Evolutionary conservation across 225 moss, liverwort and hornwort genomes (phyloP), one percentile per base, ranked within the genome.

Genomic region (Straminergon stramineum): DNA sequence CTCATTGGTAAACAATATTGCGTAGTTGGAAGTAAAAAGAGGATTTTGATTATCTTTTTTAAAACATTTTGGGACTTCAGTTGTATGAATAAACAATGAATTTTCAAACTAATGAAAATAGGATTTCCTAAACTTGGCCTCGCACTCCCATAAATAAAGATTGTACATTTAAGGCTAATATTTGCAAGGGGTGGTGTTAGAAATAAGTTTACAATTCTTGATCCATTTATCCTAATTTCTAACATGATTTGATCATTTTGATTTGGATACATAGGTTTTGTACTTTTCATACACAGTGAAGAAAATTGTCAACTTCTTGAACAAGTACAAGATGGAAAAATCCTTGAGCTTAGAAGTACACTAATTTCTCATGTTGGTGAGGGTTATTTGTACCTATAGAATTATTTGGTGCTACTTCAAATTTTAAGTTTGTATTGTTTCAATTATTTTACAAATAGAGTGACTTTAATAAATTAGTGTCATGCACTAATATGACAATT

Each of bases 141-240:
- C 2, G 31, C 0, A 7, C 4, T 51, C 2, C 21, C 3, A 21
- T 76, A 11, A 31, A 75, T 13, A 7, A 21, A 52, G 5, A 5
- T 52, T 76, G 3, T 26, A 20, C 0, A 52, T 21, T 34, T 76
- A 3, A 21, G 8, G 5, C 13, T 52, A 13, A 76, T 32, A 13
- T 21, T 0, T 7, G 1, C 0, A 48, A 2, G 0, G 13, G 8
- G 1, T 7, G 7, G 4, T 31, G 13, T 7, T 48, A 22, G 2
- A 2, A 35, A 61, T 22, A 22, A 1, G 5, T 22, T 53, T 22
- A 53, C 1, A 77, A 15, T 35, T 5, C 2, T 53, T 77, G 1
- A 77, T 53, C 14, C 5, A 35, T 77, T 77, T 21, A 53, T 53
- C 13, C 5, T 35, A 34, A 53, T 34, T 34, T 76, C 21, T 52